phyloP scores from a whole-genome alignment of 202 grass and related monocot genomes.

The Carex sylvatica region DNA sequence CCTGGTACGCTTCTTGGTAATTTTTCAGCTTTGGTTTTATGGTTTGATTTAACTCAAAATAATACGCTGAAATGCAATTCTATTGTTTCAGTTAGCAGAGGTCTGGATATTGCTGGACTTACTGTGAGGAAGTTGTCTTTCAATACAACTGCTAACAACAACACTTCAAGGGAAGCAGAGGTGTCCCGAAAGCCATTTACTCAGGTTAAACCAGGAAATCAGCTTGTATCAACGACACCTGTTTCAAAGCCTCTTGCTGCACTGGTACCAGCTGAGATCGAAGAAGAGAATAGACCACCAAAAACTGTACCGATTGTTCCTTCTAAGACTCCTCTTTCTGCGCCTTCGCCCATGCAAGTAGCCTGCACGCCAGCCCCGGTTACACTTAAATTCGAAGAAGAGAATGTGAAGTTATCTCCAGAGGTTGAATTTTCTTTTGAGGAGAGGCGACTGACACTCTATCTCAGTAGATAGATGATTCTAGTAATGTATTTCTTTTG shows the following conservation, averaged over 20 bases:
- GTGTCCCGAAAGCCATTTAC: constrained; percentile 71
- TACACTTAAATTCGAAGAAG: constrained; percentile 47
- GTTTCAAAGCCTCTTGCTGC: background rate
- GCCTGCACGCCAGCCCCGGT: constrained; percentile 53
- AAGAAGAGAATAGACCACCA: constrained; percentile 56
- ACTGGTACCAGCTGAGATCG: constrained; percentile 12
- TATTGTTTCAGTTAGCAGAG: constrained; percentile 57
- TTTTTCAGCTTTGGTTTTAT: background rate
- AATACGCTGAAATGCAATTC: background rate
- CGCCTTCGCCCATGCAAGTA: constrained; percentile 57
- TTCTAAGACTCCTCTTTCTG: constrained; percentile 47
- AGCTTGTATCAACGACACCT: constrained; percentile 35
- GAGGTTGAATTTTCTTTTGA: constrained; percentile 80
- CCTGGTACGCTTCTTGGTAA: constrained; percentile 44
- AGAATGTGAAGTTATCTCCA: constrained; percentile 21
- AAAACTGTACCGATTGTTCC: constrained; percentile 33
- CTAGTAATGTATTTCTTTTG: constrained; percentile 4
- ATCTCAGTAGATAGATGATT: constrained; percentile 36
- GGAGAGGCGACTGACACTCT: constrained; percentile 59
- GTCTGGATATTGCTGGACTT: constrained; percentile 60
- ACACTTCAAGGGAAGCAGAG: constrained; percentile 44
- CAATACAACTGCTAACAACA: constrained; percentile 32
- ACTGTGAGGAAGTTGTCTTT: constrained; percentile 69
- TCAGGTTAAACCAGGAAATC: constrained; percentile 45
- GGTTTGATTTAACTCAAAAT: background rate